Base-by-base conservation (phyloP, 441 rosid genomes). In the Biscutella auriculata region DNA sequence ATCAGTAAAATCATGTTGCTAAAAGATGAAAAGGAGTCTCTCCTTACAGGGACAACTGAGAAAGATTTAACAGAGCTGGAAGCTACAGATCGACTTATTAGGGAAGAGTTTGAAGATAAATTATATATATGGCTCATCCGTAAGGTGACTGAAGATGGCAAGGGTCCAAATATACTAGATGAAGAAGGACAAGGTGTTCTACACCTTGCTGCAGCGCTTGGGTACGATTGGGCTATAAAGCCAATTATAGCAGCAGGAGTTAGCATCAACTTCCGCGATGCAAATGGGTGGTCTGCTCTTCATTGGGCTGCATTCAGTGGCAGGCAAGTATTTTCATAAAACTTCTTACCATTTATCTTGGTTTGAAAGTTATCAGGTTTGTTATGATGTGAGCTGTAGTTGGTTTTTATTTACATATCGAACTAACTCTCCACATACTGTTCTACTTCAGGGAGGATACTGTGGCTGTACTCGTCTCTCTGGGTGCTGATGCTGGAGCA, bases 291-390 rank as follows among this genome's bases (percentile, higher is more conserved):
- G 98, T 88, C 98, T 40, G 97, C 98, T 2, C 95, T 92, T 63
- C 98, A 88, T 19, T 93, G 97, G 97, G 97, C 98, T 62, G 98
- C 98, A 27, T 82, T 55, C 44, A 77, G 63, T 71, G 97, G 98
- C 79, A 88, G 97, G 98, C n/a, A n/a, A n/a, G n/a, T n/a, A n/a
- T n/a, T n/a, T n/a, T n/a, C n/a, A n/a, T n/a, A n/a, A n/a, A n/a
- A n/a, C n/a, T n/a, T n/a, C n/a, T n/a, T n/a, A n/a, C n/a, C n/a
- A n/a, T n/a, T n/a, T n/a, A n/a, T n/a, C n/a, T n/a, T n/a, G n/a
- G n/a, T n/a, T n/a, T n/a, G n/a, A n/a, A n/a, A n/a, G n/a, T n/a
- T n/a, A n/a, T n/a, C n/a, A n/a, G n/a, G n/a, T n/a, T n/a, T n/a
- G n/a, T n/a, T n/a, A n/a, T n/a, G n/a, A n/a, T n/a, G n/a, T n/a